Base-by-base conservation (phyloP, 441 rosid genomes). In the Populus hybrid region DNA sequence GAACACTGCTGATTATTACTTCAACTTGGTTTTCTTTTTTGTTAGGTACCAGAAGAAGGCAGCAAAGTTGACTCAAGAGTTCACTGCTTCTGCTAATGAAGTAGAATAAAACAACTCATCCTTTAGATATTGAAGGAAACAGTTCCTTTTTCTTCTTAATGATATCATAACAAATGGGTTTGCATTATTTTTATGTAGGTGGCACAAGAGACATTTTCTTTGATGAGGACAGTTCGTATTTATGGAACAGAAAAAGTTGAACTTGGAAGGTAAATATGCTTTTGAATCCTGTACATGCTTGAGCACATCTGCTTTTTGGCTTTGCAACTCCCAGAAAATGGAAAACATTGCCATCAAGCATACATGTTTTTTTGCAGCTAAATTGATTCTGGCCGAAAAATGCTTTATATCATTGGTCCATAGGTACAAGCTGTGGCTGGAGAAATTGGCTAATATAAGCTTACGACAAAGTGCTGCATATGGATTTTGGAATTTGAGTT, bases 381-480 rank as follows among this genome's bases (percentile, higher is more conserved):
- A 70, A 59, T 71, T 76, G 63, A 68, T 64, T 32, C 69, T 70
- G 35, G 67, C 23, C 30, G 34, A 79, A 70, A 61, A 73, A 36
- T 26, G 20, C 11, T 65, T 50, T 77, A 73, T 73, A 75, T 77
- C 38, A 84, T 23, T 83, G 68, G 67, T 88, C 75, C 38, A 82
- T 73, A 95, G 99, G 92, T 95, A 91, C 86, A 87, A 87, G 63
- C 84, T 82, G 36, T 95, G 95, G 97, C 91, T 93, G 67, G 91
- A 86, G 73, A 95, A 90, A 82, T 78, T 93, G 85, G 97, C 97
- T 72, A 90, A 85, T 86, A 85, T 93, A 83, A 93, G 93, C 85
- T 83, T 95, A 84, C 88, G 93, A 78, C 98, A 95, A 86, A 95
- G 99, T 89, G 97, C 94, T 85, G 99, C 99, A 57, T 91, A 89